These are phyloP conservation scores for Podaxis sp. DNA, from an alignment of 768 basidiomycete genomes.

Conservation along the genomic window DNA sequence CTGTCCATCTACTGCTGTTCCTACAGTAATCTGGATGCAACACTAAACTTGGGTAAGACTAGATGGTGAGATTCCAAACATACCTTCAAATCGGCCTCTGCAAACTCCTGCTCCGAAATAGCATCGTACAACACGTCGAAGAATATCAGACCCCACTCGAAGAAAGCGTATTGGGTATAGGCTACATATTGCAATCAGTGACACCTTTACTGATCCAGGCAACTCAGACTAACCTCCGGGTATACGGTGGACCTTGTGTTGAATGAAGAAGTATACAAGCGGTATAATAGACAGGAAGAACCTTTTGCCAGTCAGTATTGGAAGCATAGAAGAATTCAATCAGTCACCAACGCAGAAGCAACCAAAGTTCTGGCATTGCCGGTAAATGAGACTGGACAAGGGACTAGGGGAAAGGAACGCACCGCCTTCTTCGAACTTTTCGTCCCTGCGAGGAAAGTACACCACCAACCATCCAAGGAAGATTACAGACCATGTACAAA, in stretches of 20 bases:
- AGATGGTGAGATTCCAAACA: constrained; percentile 17
- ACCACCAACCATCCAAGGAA: constrained; percentile 88
- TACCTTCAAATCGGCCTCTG: constrained; percentile 53
- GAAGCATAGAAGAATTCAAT: not conserved
- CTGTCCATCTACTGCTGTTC: constrained; percentile 15
- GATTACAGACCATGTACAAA: constrained; percentile 75
- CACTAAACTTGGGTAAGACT: not conserved
- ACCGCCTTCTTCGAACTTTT: constrained; percentile 56
- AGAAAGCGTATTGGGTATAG: constrained; percentile 83
- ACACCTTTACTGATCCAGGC: constrained; percentile 1
- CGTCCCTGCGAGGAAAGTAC: constrained; percentile 53
- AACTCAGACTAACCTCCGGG: constrained; percentile 62
- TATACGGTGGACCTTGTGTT: constrained; percentile 77
- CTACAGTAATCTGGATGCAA: constrained; percentile 28
- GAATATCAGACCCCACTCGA: constrained; percentile 83
- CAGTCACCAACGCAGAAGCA: constrained; percentile 44
- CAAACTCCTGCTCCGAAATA: constrained; percentile 59
- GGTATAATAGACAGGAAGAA: constrained; percentile 74
- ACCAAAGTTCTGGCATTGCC: constrained; percentile 46
- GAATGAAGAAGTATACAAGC: constrained; percentile 81
- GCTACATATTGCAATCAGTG: constrained; percentile 41
- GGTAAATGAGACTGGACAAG: not conserved
- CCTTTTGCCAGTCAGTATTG: constrained; percentile 32
- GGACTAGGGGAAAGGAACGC: constrained; percentile 10
- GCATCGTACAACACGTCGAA: constrained; percentile 76